Percentiles rank a stretch among this genome's conserved stretches.
Conservation (phyloP, 2,329 filamentous ascomycete genomes). For the Penicillium sp. region DNA sequence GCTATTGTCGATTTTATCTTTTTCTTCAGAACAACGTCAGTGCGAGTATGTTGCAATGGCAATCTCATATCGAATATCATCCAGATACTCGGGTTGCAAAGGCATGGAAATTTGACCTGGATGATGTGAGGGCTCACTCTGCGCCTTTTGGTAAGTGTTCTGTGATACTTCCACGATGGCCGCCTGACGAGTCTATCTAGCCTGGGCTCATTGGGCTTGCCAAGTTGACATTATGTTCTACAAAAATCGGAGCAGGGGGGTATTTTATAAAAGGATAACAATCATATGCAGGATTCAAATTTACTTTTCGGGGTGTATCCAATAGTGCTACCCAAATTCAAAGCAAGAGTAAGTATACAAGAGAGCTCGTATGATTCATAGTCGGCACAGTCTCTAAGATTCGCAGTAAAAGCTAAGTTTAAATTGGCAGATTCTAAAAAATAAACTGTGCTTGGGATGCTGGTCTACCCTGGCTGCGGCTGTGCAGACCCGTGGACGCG, state of each 20-base stretch:
- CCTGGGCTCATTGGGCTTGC: not conserved
- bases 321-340: not conserved
- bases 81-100: not conserved
- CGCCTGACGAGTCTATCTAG: not conserved
- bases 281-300: not conserved
- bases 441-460: not conserved
- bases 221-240: not conserved
- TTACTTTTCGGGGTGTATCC: not conserved
- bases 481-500: too few species aligned
- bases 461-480: too few species aligned
- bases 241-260: not conserved
- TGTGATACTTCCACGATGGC: not conserved
- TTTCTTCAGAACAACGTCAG: not conserved
- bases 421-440: not conserved
- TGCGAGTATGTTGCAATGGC: not conserved
- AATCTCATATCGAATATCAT: not conserved
- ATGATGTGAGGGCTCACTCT: not conserved
- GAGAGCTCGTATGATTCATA: not conserved
- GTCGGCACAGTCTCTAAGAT: not conserved
- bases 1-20: not conserved
- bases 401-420: not conserved
- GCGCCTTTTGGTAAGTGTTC: not conserved
- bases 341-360: not conserved
- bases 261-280: not conserved
- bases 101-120: not conserved